Percentiles rank a stretch among this genome's conserved stretches.
Evolutionary conservation across 2,329 filamentous ascomycete genomes (phyloP).

Genomic region (Neofusicoccum parvum): DNA sequence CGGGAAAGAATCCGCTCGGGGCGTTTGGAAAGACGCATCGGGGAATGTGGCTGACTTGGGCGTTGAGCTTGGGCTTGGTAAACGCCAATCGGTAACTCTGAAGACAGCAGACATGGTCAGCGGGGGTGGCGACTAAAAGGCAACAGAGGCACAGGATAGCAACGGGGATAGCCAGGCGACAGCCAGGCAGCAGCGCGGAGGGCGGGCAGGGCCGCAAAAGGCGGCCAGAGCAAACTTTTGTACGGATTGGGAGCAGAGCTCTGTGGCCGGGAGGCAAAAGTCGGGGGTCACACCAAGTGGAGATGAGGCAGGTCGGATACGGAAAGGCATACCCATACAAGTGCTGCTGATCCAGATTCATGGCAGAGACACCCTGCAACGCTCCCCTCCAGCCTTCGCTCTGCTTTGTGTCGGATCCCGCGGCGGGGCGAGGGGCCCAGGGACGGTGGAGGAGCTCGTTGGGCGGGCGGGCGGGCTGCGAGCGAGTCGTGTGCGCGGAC

Average conservation of each 20-base stretch:
- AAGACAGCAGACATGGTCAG: constrained; percentile 8
- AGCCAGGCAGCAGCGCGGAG: constrained; percentile 3
- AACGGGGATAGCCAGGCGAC: neutral
- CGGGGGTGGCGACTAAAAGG: constrained; percentile 3
- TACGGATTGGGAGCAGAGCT: neutral
- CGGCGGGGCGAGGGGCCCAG: neutral
- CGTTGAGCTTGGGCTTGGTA: constrained; percentile 54
- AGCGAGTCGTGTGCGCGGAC: neutral
- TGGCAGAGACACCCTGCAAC: constrained; percentile 20
- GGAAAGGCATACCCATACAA: constrained; percentile 20
- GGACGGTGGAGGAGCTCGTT: neutral
- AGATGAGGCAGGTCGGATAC: neutral
- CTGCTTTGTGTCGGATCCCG: neutral
- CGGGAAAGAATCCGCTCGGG: constrained; percentile 45
- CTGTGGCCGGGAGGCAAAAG: neutral
- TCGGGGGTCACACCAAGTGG: constrained; percentile 8
- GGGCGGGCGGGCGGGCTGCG: neutral
- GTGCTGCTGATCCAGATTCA: constrained; percentile 22
- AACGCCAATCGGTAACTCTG: constrained; percentile 51
- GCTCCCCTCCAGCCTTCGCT: neutral
- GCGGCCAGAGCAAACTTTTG: neutral
- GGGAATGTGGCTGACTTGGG: constrained; percentile 47
- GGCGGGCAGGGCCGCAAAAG: neutral
- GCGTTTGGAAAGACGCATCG: constrained; percentile 47
- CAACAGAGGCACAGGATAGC: neutral